A percentile compares a stretch with the other conserved stretches of the same genome.
These are phyloP conservation scores for Cutaneotrichosporon mucoides DNA, from an alignment of 1,284 basidiomycete genomes.

Conservation along the genomic window DNA sequence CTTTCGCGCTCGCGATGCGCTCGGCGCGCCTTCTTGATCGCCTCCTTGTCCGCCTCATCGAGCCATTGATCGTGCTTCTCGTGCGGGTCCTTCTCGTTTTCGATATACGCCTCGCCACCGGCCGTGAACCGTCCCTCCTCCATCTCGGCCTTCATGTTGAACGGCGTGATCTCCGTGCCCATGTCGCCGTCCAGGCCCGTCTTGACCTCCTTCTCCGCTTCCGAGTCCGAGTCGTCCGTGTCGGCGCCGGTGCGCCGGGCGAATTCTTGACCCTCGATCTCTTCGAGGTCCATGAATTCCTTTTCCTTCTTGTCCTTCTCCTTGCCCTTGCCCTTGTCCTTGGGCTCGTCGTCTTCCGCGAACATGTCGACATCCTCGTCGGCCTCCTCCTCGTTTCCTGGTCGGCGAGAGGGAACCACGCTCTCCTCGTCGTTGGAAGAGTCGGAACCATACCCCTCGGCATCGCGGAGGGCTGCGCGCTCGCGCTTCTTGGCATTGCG, in stretches of 20 bases:
- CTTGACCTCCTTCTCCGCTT: constrained; percentile 15
- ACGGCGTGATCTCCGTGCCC: constrained; percentile 88
- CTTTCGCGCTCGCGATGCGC: constrained; percentile 65
- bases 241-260: constrained; percentile 62
- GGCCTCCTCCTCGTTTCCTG: constrained; percentile 45
- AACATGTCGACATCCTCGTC: constrained; percentile 75
- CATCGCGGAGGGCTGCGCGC: constrained; percentile 64
- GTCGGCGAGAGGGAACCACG: constrained; percentile 65
- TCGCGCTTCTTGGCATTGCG: constrained; percentile 57
- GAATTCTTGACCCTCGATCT: constrained; percentile 95
- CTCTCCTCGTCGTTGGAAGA: constrained; percentile 80
- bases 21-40: constrained; percentile 76
- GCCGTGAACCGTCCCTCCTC: constrained; percentile 93
- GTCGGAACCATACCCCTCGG: constrained; percentile 89
- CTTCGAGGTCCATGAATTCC: constrained; percentile 76
- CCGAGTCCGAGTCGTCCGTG: constrained; percentile 50
- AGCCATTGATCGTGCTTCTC: constrained; percentile 95
- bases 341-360: constrained; percentile 48
- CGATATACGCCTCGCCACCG: constrained; percentile 78
- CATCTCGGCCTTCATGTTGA: constrained; percentile 99
- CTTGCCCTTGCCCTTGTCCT: constrained; percentile 22
- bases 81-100: constrained; percentile 75
- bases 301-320: constrained; percentile 52
- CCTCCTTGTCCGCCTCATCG: constrained; percentile 77
- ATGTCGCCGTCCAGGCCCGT: constrained; percentile 58